Evolutionary conservation across 306 rosid genomes (phyloP).

Genomic region (Medicago truncatula): MtrunA17r5.0-ANR NC_053049.1:49294501-49295000

Average conservation of each 20-base stretch:
- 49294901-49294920: no score
- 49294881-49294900: no score
- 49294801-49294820: no score
- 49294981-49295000: not conserved
- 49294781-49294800: not conserved
- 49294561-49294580: not conserved
- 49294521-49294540: constrained; percentile 13
- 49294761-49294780: not conserved
- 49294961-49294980: no score
- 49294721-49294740: constrained; percentile 74
- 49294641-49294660: constrained; percentile 12
- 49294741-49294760: constrained; percentile 36
- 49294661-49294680: constrained; percentile 20
- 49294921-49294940: no score
- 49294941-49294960: no score
- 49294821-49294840: not conserved
- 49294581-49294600: not conserved
- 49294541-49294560: not conserved
- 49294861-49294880: not conserved
- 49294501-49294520: constrained; percentile 95
- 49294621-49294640: not conserved
- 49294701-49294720: constrained; percentile 87
- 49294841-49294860: no score
- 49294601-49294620: not conserved
- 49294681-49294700: constrained; percentile 79